Evolutionary conservation across 805 yeast genomes (phyloP).

Genomic region (Zygosaccharomyces lentus): DNA sequence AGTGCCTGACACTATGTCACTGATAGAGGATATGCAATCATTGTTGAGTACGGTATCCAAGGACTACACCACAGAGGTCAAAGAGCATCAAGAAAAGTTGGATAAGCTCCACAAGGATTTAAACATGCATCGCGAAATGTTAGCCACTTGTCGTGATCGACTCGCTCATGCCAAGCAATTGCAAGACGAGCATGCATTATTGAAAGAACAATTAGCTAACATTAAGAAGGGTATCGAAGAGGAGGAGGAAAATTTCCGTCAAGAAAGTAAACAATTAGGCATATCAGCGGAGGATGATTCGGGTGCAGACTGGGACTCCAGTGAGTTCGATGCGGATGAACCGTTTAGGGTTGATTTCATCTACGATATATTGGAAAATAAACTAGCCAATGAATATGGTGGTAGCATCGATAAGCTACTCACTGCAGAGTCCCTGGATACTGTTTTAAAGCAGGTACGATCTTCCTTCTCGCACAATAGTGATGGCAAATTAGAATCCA

Average conservation of each 20-base stretch:
- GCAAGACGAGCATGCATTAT: constrained; percentile 50
- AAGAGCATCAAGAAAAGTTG: constrained; percentile 48
- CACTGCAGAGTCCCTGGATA: constrained; percentile 21
- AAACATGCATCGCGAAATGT: constrained; percentile 21
- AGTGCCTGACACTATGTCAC: constrained; percentile 25
- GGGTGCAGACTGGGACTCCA: constrained; percentile 39
- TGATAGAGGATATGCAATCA: constrained; percentile 46
- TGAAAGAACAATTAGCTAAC: constrained; percentile 54
- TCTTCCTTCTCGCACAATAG: constrained; percentile 13
- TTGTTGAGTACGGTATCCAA: constrained; percentile 49
- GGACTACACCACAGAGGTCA: constrained; percentile 57
- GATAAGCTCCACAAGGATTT: constrained; percentile 46
- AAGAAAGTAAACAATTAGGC: constrained; percentile 38
- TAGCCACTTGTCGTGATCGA: constrained; percentile 27
- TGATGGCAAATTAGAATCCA: constrained; percentile 17
- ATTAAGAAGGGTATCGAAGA: constrained; percentile 59
- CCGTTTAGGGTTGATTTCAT: constrained; percentile 73
- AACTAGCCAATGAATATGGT: constrained; percentile 33
- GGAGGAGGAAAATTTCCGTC: constrained; percentile 54
- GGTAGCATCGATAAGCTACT: constrained; percentile 30
- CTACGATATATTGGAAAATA: constrained; percentile 48
- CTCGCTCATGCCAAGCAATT: constrained; percentile 37
- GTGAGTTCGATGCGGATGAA: constrained; percentile 79
- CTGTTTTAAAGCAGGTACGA: constrained; percentile 24
- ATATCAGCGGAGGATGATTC: constrained; percentile 28